Percentiles rank a stretch among this genome's conserved stretches.
phyloP scores from a whole-genome alignment of 78 protist species.

The Creolimax fragrantissima region DNA sequence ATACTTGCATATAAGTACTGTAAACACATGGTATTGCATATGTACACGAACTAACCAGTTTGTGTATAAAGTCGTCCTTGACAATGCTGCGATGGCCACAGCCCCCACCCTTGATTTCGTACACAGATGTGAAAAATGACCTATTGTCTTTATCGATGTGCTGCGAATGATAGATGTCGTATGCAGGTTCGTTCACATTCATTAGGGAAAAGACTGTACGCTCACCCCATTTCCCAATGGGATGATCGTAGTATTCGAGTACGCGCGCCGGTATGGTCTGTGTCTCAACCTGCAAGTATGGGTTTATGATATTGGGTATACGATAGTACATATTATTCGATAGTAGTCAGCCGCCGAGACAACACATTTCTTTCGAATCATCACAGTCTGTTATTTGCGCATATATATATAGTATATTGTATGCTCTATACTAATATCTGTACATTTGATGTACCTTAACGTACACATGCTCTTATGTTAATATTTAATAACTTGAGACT shows the following conservation, averaged over 20 bases:
- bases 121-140: neutral
- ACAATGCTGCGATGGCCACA: neutral
- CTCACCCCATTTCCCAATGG: conserved; percentile 6
- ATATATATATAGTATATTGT: too few relatives aligned
- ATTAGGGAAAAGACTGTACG: neutral
- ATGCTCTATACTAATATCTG: too few relatives aligned
- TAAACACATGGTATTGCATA: neutral
- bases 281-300: neutral
- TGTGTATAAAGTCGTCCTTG: neutral
- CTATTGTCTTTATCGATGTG: neutral
- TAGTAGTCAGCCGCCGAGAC: too few relatives aligned
- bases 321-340: neutral
- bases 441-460: too few relatives aligned
- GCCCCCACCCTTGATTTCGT: neutral
- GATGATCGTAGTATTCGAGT: neutral
- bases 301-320: neutral
- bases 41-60: neutral
- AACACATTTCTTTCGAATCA: too few relatives aligned
- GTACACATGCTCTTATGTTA: too few relatives aligned
- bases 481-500: too few relatives aligned
- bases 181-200: neutral
- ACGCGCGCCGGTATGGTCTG: neutral
- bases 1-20: neutral
- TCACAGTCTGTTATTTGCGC: too few relatives aligned
- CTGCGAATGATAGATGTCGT: neutral